Percentiles rank a stretch among this genome's conserved stretches.
These are phyloP conservation scores for Fomitopsis pulvina DNA, from an alignment of 768 basidiomycete species.

Conservation along the genomic window DNA sequence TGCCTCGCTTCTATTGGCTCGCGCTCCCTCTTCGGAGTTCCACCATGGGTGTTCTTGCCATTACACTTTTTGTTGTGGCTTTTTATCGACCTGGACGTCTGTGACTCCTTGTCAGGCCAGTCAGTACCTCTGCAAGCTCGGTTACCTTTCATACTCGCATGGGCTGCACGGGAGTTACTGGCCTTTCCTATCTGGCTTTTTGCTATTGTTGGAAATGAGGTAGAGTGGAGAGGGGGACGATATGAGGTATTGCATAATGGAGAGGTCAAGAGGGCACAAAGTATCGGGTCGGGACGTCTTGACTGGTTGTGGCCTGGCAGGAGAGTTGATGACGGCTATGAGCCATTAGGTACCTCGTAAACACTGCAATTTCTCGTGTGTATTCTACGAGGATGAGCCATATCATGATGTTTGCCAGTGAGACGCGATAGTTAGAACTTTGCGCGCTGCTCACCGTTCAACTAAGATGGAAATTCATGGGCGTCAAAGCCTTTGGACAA, in stretches of 20 bases:
- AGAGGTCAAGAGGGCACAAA: slow-evolving; percentile 37
- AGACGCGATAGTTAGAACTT: too few species aligned
- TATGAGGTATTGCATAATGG: slow-evolving; percentile 77
- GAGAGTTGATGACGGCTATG: slow-evolving; percentile 28
- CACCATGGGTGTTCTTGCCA: slow-evolving; percentile 46
- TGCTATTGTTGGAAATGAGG: slow-evolving; percentile 74
- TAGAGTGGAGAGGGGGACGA: slow-evolving; percentile 79
- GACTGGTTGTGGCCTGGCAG: slow-evolving; percentile 12
- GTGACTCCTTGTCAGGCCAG: slow-evolving; percentile 66
- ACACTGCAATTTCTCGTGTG: too few species aligned
- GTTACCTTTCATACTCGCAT: slow-evolving; percentile 66
- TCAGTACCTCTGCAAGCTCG: slow-evolving; percentile 39
- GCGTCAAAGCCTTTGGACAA: slow-evolving; percentile 19
- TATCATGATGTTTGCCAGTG: too few species aligned
- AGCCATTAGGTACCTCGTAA: slow-evolving; percentile 23
- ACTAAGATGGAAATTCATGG: neutral
- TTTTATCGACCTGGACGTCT: slow-evolving; percentile 75
- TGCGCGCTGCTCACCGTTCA: neutral
- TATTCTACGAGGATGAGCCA: too few species aligned
- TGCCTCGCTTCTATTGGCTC: slow-evolving; percentile 54
- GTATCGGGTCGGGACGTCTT: slow-evolving; percentile 3
- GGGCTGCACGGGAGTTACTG: slow-evolving; percentile 72
- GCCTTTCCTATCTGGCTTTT: slow-evolving; percentile 85
- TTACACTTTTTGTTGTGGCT: slow-evolving; percentile 69
- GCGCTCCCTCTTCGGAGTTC: slow-evolving; percentile 41